phyloP scores from a whole-genome alignment of 2,329 filamentous ascomycete genomes.

The Trichoderma breve region DNA sequence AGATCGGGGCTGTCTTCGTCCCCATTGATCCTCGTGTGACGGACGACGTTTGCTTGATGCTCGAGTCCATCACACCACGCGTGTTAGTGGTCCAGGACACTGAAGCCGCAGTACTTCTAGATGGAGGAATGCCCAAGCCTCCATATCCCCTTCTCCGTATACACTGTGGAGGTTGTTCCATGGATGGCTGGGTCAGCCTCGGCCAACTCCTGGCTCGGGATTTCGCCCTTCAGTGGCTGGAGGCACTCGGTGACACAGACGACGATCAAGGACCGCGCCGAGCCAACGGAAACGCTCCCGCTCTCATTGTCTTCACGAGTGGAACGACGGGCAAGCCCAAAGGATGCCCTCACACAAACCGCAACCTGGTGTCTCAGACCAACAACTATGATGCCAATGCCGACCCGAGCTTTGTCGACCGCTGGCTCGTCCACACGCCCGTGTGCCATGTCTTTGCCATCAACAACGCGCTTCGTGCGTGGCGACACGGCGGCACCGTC shows the following conservation, averaged over 20 bases:
- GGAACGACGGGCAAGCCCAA: constrained; percentile 50
- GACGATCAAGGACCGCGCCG: constrained; percentile 13
- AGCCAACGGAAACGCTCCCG: constrained; percentile 25
- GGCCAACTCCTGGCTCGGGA: constrained; percentile 13
- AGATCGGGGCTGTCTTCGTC: constrained; percentile 35
- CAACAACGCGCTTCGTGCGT: constrained; percentile 40
- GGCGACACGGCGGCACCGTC: constrained; percentile 35
- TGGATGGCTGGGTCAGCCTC: constrained; percentile 27
- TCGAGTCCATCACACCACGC: constrained; percentile 28
- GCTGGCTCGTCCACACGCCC: constrained; percentile 41
- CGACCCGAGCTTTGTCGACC: constrained; percentile 29
- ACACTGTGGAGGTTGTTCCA: constrained; percentile 25
- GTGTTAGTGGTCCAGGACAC: constrained; percentile 36
- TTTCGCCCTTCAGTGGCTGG: constrained; percentile 4
- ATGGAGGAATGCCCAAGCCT: background rate
- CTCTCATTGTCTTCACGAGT: constrained; percentile 48
- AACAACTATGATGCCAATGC: constrained; percentile 38
- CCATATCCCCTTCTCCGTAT: constrained; percentile 20
- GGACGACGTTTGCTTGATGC: constrained; percentile 27
- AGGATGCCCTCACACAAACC: constrained; percentile 42
- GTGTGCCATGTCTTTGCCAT: constrained; percentile 40
- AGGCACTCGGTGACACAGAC: background rate
- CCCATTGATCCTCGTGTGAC: constrained; percentile 34
- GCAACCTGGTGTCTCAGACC: constrained; percentile 40
- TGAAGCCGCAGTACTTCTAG: constrained; percentile 24